Conservation (phyloP, 164 flowering plant genomes). For the Stephania cephalantha region DNA sequence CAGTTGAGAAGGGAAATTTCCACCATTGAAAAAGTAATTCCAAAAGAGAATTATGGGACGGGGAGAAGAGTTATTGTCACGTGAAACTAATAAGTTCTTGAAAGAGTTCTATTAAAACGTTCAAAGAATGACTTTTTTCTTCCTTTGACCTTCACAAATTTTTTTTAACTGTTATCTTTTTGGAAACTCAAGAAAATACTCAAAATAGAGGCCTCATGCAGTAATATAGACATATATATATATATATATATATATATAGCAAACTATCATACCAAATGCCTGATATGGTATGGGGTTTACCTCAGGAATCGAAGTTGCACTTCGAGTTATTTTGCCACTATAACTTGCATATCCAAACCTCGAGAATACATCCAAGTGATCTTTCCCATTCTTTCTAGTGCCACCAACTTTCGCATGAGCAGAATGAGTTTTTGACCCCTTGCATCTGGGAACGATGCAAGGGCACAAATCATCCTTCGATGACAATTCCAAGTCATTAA, state of each 20-base stretch:
- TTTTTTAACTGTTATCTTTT: neutral
- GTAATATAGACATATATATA: too few relatives aligned
- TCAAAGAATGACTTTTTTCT: too few relatives aligned
- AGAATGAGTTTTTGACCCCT: constrained; percentile 11
- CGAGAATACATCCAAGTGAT: constrained; percentile 36
- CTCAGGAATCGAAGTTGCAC: constrained; percentile 59
- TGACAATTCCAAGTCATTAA: constrained; percentile 72
- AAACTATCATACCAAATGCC: neutral
- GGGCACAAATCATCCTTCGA: constrained; percentile 67
- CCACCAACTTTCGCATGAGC: constrained; percentile 23
- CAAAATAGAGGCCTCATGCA: too few relatives aligned
- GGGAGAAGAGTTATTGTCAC: neutral
- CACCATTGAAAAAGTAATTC: neutral
- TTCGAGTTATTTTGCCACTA: constrained; percentile 26
- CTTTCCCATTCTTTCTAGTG: constrained; percentile 17
- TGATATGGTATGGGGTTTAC: constrained; percentile 22
- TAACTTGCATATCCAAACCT: constrained; percentile 43
- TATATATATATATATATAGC: neutral
- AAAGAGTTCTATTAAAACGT: neutral
- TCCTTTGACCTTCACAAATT: neutral
- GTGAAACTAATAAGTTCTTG: neutral
- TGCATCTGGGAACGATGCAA: constrained; percentile 18
- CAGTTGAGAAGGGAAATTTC: neutral
- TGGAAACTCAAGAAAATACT: too few relatives aligned
- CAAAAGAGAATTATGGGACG: neutral